Conservation (phyloP, 768 basidiomycete species). For the Russula vinacea region DNA sequence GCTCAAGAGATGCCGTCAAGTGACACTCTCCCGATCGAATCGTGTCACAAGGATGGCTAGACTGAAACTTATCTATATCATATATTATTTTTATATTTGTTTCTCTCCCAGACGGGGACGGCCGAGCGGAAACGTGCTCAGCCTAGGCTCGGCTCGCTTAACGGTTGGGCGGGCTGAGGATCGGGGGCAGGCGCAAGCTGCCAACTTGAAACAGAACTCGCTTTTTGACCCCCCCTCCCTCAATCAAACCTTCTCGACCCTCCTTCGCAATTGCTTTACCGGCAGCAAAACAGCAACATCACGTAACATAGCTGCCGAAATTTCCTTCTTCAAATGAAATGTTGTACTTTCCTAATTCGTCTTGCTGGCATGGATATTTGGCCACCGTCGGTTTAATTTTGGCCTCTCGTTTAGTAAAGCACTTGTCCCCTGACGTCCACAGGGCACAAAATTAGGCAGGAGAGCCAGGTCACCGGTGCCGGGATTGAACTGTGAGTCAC, state of each 20-base stretch:
- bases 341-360: conserved; percentile 13
- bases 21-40: conserved; percentile 14
- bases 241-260: conserved; percentile 23
- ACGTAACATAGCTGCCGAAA: conserved; percentile 3
- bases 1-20: conserved; percentile 17
- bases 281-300: not conserved
- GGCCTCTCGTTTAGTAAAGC: not conserved
- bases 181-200: conserved; percentile 10
- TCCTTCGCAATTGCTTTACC: not conserved
- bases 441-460: not conserved
- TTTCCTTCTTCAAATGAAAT: not conserved
- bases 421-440: not conserved
- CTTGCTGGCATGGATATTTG: not conserved
- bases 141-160: conserved; percentile 1
- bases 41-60: conserved; percentile 6
- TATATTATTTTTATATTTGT: not conserved
- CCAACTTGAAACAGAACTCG: conserved; percentile 22
- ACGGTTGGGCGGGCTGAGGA: not conserved
- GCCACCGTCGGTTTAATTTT: not conserved
- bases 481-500: conserved; percentile 17
- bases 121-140: not conserved
- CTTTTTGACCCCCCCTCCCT: not conserved
- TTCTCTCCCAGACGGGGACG: not conserved
- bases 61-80: not conserved
- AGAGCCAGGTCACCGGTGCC: conserved; percentile 6